Conservation (phyloP, 2,329 filamentous ascomycete species). For the Fusarium piperis region DNA sequence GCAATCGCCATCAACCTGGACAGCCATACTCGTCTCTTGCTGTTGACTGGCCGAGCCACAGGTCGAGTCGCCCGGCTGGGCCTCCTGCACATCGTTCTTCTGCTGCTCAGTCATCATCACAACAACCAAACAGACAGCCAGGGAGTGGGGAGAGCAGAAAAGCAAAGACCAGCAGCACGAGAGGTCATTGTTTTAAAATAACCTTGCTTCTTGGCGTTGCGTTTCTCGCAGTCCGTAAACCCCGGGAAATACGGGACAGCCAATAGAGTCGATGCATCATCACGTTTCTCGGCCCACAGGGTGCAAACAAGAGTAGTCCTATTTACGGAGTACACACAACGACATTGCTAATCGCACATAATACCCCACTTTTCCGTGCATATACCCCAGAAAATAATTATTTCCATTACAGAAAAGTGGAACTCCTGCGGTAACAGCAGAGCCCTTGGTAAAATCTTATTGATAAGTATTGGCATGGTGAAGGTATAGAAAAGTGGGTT, state of each 20-base stretch:
- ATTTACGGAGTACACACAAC: no score
- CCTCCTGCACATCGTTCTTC: conserved; percentile 1
- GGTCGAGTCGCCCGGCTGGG: neutral
- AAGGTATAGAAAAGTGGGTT: no score
- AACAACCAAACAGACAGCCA: neutral
- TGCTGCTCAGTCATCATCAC: conserved; percentile 3
- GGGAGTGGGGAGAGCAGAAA: neutral
- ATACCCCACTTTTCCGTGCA: no score
- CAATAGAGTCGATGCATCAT: conserved; percentile 26
- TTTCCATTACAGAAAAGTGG: no score
- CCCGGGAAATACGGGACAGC: conserved; percentile 20
- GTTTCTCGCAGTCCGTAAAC: conserved; percentile 16
- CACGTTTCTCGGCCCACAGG: neutral
- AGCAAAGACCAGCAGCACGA: neutral
- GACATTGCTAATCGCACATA: no score
- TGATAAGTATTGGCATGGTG: no score
- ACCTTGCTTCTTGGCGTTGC: conserved; percentile 17
- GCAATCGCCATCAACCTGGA: neutral
- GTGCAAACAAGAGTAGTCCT: no score
- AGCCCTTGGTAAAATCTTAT: no score
- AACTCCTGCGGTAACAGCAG: no score
- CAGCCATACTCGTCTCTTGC: conserved; percentile 5
- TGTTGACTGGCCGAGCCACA: neutral
- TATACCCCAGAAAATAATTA: no score
- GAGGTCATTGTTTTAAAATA: neutral